Conservation (phyloP, 148 eudicot genomes). For the Camellia lanceoleosa region DNA sequence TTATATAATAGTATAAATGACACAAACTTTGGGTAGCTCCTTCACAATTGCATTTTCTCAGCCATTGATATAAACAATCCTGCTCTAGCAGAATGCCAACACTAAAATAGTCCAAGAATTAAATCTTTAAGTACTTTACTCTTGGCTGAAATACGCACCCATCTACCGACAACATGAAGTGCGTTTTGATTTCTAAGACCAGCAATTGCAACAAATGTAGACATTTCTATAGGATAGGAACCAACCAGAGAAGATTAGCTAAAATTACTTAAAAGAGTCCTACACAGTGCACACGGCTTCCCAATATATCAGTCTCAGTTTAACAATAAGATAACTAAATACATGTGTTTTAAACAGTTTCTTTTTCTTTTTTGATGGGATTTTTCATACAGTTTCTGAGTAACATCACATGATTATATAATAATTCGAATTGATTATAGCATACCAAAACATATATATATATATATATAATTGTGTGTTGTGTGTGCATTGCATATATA, state of each 20-base stretch:
- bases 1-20: background rate
- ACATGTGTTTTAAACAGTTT: too few relatives aligned
- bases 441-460: too few relatives aligned
- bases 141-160: background rate
- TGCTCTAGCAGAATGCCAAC: background rate
- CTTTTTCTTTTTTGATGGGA: too few relatives aligned
- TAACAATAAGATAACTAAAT: too few relatives aligned
- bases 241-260: background rate
- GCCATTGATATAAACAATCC: background rate
- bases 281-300: too few relatives aligned
- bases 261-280: background rate
- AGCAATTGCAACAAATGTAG: background rate
- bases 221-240: background rate
- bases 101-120: background rate
- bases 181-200: background rate
- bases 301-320: too few relatives aligned
- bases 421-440: too few relatives aligned
- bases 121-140: background rate
- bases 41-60: background rate
- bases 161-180: background rate
- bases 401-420: too few relatives aligned
- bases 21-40: background rate
- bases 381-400: too few relatives aligned
- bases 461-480: too few relatives aligned
- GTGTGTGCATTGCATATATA: background rate